Conservation (phyloP, 768 basidiomycete species). For the Lactarius evosmus region DNA sequence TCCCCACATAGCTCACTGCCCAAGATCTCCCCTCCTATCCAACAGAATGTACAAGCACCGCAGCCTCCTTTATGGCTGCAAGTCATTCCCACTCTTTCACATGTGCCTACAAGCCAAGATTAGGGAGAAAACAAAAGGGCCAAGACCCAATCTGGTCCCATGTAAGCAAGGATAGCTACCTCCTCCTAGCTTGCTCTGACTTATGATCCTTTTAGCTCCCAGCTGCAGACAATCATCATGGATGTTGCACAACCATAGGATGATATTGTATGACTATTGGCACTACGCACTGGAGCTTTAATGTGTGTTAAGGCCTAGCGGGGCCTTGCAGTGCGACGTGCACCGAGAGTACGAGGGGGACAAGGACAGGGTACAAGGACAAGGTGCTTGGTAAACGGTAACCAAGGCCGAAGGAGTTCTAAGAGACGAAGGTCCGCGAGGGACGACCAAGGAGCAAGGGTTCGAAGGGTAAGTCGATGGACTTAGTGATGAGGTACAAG, state of each 20-base stretch:
- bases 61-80: conserved; percentile 48
- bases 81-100: conserved; percentile 31
- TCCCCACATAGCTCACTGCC: conserved; percentile 68
- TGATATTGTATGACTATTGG: no score
- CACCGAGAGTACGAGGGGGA: no score
- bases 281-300: no score
- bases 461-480: no score
- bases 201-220: conserved; percentile 42
- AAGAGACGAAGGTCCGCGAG: no score
- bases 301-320: no score
- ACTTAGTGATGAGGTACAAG: no score
- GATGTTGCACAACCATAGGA: conserved; percentile 72
- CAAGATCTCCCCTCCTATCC: conserved; percentile 49
- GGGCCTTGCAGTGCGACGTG: no score
- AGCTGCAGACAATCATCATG: conserved; percentile 65
- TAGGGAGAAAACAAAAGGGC: conserved; percentile 60
- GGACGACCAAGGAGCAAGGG: no score
- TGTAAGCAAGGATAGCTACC: conserved; percentile 38
- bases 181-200: not conserved
- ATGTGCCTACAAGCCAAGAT: conserved; percentile 38
- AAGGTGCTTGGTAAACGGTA: no score
- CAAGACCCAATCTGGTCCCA: conserved; percentile 55
- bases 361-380: no score
- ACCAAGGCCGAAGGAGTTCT: no score
- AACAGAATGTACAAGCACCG: conserved; percentile 45